A percentile compares a stretch with the other conserved stretches of the same genome.
Conservation (phyloP, 108 stramenopile species). For the Skeletonema grethae region DNA sequence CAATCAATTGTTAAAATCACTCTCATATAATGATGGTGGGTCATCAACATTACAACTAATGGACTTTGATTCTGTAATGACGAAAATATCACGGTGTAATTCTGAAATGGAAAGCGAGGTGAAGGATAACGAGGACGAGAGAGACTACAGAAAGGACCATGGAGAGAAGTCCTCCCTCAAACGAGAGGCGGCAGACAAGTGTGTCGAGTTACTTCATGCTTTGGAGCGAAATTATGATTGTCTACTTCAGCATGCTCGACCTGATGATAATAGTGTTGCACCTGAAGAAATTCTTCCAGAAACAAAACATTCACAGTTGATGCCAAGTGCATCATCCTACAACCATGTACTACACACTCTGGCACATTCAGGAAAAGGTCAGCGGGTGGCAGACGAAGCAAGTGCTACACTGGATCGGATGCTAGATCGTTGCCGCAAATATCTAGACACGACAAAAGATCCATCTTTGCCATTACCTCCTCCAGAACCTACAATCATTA, state of each 20-base stretch:
- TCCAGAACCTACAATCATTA: conserved; percentile 53
- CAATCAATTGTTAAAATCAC: conserved; percentile 1
- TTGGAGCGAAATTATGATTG: conserved; percentile 40
- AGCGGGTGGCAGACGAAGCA: conserved; percentile 14
- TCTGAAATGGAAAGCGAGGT: not conserved
- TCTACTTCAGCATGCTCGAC: conserved; percentile 6
- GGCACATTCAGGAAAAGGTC: conserved; percentile 28
- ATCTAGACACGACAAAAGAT: not conserved
- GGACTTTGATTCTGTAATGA: conserved; percentile 47
- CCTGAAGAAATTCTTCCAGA: not conserved
- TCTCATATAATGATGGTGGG: conserved; percentile 3
- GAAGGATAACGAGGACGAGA: not conserved
- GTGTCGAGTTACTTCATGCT: conserved; percentile 22
- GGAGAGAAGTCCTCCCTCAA: conserved; percentile 1
- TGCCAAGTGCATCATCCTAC: conserved; percentile 43
- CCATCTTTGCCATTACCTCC: conserved; percentile 8
- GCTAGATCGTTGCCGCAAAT: conserved; percentile 30
- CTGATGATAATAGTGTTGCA: not conserved
- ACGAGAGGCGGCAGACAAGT: conserved; percentile 26
- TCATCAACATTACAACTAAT: conserved; percentile 27
- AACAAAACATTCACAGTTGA: conserved; percentile 15
- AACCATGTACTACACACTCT: conserved; percentile 31
- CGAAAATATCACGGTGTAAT: conserved; percentile 31
- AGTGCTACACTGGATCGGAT: conserved; percentile 26
- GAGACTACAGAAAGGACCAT: not conserved